A percentile compares a stretch with the other conserved stretches of the same genome.
phyloP scores from a whole-genome alignment of 1,284 basidiomycete genomes.

The Moesziomyces sp. region DNA sequence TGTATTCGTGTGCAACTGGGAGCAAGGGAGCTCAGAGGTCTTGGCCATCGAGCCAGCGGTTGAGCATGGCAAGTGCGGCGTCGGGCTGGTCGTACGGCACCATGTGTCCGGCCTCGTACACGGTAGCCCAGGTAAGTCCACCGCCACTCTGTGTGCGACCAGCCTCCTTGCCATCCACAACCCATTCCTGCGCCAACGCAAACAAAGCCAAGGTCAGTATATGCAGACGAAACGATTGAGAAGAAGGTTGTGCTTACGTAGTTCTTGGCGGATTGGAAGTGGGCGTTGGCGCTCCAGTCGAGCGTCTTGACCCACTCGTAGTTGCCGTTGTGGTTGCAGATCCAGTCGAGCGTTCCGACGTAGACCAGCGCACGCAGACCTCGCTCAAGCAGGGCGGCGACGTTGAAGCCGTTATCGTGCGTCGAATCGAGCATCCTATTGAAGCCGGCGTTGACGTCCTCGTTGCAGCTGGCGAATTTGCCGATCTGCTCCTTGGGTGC shows the following conservation, averaged over 20 bases:
- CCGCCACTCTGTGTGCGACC: constrained; percentile 41
- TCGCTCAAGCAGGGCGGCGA: constrained; percentile 79
- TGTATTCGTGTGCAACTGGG: not conserved
- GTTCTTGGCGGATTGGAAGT: constrained; percentile 27
- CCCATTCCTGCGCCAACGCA: constrained; percentile 22
- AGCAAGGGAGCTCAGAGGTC: constrained; percentile 4
- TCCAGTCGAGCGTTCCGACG: constrained; percentile 71
- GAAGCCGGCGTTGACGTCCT: constrained; percentile 42
- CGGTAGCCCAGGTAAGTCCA: constrained; percentile 50
- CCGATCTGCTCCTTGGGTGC: constrained; percentile 48
- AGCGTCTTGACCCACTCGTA: constrained; percentile 43
- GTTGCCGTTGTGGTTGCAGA: constrained; percentile 61
- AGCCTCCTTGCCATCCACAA: constrained; percentile 44
- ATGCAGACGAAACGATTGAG: not conserved
- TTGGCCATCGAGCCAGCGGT: constrained; percentile 62
- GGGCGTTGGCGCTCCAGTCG: constrained; percentile 32
- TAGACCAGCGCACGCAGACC: constrained; percentile 79
- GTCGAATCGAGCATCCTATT: constrained; percentile 20
- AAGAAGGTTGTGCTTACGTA: constrained; percentile 17
- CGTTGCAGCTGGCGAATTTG: constrained; percentile 51
- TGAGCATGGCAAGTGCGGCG: constrained; percentile 56
- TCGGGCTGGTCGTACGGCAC: constrained; percentile 58
- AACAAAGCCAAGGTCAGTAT: not conserved
- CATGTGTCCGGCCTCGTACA: constrained; percentile 58
- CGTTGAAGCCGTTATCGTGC: constrained; percentile 69